Evolutionary conservation across 805 yeast genomes (phyloP).

Genomic region (Danielia reshetovae): DNA sequence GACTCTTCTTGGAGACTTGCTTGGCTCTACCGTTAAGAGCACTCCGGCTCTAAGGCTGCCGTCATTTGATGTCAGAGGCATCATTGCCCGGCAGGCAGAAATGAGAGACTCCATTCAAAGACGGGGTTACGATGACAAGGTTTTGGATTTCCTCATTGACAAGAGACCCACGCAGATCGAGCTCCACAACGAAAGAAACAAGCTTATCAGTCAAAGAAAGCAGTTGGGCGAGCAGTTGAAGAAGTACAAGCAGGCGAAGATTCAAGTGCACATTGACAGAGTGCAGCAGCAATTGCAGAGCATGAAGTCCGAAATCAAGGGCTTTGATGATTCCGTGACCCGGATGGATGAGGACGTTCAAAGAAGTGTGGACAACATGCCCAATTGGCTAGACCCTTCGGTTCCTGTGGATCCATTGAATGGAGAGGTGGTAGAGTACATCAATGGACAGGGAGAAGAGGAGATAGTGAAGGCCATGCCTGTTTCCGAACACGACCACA

Average conservation of each 20-base stretch:
- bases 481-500: conserved; percentile 50
- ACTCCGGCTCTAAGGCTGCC: conserved; percentile 15
- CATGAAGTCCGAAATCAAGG: conserved; percentile 24
- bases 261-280: too few relatives aligned
- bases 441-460: conserved; percentile 44
- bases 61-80: conserved; percentile 12
- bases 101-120: conserved; percentile 27
- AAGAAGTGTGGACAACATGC: conserved; percentile 48
- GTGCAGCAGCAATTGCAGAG: conserved; percentile 18
- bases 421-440: conserved; percentile 44
- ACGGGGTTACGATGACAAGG: conserved; percentile 19
- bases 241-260: conserved; percentile 17
- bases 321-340: conserved; percentile 22
- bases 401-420: conserved; percentile 42
- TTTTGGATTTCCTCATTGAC: conserved; percentile 23
- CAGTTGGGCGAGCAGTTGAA: conserved; percentile 25
- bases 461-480: conserved; percentile 17
- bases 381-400: conserved; percentile 53
- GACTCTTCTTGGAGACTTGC: conserved; percentile 1
- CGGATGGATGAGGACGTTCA: conserved; percentile 34
- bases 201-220: conserved; percentile 25
- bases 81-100: conserved; percentile 10
- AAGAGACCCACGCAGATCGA: conserved; percentile 23
- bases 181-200: conserved; percentile 20
- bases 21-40: conserved; percentile 12